Conservation (phyloP, 345 rosid species). For the Pugionium dolabratum region DNA sequence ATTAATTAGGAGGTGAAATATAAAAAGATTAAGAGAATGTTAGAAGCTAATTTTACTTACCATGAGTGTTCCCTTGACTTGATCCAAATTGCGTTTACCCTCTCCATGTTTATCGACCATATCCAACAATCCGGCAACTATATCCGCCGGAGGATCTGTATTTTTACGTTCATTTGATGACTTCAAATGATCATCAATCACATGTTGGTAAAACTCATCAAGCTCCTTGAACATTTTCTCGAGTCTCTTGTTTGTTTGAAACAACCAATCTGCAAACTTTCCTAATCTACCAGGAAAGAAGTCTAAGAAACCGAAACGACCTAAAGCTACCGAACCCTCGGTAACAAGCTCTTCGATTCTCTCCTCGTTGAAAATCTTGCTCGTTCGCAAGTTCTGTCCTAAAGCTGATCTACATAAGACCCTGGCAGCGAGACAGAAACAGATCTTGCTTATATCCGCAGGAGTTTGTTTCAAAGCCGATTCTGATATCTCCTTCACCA, state of each 20-base stretch:
- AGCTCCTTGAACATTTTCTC: slow-evolving; percentile 34
- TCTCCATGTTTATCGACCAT: neutral
- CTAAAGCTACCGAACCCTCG: slow-evolving; percentile 35
- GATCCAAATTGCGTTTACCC: neutral
- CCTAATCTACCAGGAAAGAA: slow-evolving; percentile 42
- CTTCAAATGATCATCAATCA: slow-evolving; percentile 47
- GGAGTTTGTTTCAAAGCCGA: slow-evolving; percentile 19
- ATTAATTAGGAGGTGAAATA: no score
- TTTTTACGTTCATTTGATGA: slow-evolving; percentile 10
- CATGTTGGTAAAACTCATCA: slow-evolving; percentile 41
- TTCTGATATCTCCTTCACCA: slow-evolving; percentile 30
- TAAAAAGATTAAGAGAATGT: no score
- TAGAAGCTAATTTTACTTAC: neutral
- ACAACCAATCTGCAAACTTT: slow-evolving; percentile 41
- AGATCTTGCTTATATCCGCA: slow-evolving; percentile 32
- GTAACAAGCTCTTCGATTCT: slow-evolving; percentile 32
- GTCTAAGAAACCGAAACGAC: slow-evolving; percentile 37
- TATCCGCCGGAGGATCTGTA: neutral
- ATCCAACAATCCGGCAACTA: slow-evolving; percentile 7
- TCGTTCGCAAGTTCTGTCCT: slow-evolving; percentile 39
- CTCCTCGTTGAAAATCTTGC: neutral
- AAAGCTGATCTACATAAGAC: slow-evolving; percentile 44
- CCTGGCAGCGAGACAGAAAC: slow-evolving; percentile 24
- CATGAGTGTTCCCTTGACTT: slow-evolving; percentile 1
- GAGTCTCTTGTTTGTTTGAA: slow-evolving; percentile 25